A percentile compares a stretch with the other conserved stretches of the same genome.
Conservation (phyloP, 495 filamentous ascomycete genomes). For the Aspergillus affinis region DNA sequence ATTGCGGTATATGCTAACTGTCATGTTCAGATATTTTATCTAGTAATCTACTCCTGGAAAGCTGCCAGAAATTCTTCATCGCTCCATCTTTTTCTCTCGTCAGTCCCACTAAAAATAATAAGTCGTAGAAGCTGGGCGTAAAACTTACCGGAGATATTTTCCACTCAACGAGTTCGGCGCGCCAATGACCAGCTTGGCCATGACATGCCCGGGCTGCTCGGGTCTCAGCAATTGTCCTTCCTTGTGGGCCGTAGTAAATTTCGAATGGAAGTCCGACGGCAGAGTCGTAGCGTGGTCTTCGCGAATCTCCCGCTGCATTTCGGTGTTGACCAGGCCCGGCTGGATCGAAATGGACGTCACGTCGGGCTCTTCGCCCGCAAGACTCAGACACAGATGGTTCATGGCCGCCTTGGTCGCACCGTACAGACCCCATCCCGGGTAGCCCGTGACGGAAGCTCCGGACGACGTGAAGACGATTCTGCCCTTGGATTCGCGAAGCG, state of each 20-base stretch:
- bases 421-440: conserved; percentile 76
- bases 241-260: conserved; percentile 66
- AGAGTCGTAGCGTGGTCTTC: conserved; percentile 66
- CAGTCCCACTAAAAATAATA: conserved; percentile 8
- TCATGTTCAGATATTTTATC: conserved; percentile 28
- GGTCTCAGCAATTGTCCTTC: conserved; percentile 71
- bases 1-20: conserved; percentile 36
- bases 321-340: conserved; percentile 87
- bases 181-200: conserved; percentile 69
- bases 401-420: conserved; percentile 85
- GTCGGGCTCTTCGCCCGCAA: conserved; percentile 77
- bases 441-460: conserved; percentile 67
- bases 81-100: conserved; percentile 68
- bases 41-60: conserved; percentile 53
- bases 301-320: conserved; percentile 85
- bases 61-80: conserved; percentile 57
- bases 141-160: conserved; percentile 66
- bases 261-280: conserved; percentile 62
- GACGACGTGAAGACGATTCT: conserved; percentile 74
- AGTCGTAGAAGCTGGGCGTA: conserved; percentile 1
- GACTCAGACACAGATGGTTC: conserved; percentile 72
- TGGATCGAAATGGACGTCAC: conserved; percentile 70
- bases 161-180: conserved; percentile 69
- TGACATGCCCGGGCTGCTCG: conserved; percentile 82
- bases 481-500: conserved; percentile 67